Evolutionary conservation across 192 early-diverging fungal species (phyloP).

Genomic region (Backusella mclennaniae): DNA sequence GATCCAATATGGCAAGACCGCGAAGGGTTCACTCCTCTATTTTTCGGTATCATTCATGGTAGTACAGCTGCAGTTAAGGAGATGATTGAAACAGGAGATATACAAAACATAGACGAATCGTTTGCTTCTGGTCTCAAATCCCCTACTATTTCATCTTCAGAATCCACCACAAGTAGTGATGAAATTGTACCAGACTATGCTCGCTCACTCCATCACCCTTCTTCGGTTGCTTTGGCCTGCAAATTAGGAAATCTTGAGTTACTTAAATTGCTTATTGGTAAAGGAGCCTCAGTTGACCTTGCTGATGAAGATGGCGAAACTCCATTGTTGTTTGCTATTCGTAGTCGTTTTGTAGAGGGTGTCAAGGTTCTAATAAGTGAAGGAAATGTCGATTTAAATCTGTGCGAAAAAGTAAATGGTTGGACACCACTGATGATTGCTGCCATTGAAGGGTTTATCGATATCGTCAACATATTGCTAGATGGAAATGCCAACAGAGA

Average conservation of each 20-base stretch:
- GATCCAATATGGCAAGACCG: conserved; percentile 57
- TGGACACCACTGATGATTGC: conserved; percentile 64
- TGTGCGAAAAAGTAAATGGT: conserved; percentile 55
- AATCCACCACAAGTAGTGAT: not conserved
- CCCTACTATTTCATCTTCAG: not conserved
- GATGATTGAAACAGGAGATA: conserved; percentile 52
- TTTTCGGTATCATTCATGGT: conserved; percentile 58
- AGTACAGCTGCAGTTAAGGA: conserved; percentile 43
- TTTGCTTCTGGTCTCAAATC: conserved; percentile 26
- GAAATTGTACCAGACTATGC: conserved; percentile 15
- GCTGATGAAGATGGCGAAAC: conserved; percentile 73
- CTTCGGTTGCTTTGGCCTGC: conserved; percentile 53
- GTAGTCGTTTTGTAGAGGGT: conserved; percentile 52
- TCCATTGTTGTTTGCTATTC: conserved; percentile 51
- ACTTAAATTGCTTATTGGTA: conserved; percentile 48
- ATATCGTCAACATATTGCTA: conserved; percentile 51
- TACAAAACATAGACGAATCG: conserved; percentile 46
- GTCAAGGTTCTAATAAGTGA: conserved; percentile 45
- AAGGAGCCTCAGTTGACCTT: conserved; percentile 56
- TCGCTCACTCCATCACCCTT: conserved; percentile 27
- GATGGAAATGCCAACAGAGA: conserved; percentile 50
- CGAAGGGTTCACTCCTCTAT: conserved; percentile 65
- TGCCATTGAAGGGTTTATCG: conserved; percentile 59
- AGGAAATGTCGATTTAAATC: conserved; percentile 41
- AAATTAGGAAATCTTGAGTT: conserved; percentile 47